Percentiles rank a stretch among this genome's conserved stretches.
phyloP scores from a whole-genome alignment of 1,284 basidiomycete species.

The Ganoderma meredithae region DNA sequence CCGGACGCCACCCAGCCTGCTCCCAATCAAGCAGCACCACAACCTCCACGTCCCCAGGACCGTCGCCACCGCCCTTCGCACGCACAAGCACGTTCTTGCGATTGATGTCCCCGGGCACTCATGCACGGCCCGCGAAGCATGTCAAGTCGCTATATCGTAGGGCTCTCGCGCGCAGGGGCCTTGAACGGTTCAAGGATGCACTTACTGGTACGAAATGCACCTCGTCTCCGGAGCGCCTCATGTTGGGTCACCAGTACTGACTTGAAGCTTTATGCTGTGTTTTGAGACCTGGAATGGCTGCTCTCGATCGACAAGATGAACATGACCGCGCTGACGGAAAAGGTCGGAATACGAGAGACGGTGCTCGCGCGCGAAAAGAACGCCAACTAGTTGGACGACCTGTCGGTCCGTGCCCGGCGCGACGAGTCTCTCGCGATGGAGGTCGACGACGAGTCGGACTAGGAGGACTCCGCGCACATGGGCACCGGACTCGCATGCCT shows the following conservation, averaged over 20 bases:
- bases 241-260: background rate
- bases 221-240: too few species aligned
- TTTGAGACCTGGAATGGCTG: conserved; percentile 49
- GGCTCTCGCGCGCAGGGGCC: conserved; percentile 50
- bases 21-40: too few species aligned
- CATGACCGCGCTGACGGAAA: conserved; percentile 41
- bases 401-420: background rate
- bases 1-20: too few species aligned
- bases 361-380: background rate
- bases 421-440: conserved; percentile 46
- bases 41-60: too few species aligned
- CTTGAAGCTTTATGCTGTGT: too few species aligned
- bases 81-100: too few species aligned
- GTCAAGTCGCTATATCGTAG: conserved; percentile 53
- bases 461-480: conserved; percentile 55
- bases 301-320: conserved; percentile 45
- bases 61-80: too few species aligned
- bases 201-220: conserved; percentile 42
- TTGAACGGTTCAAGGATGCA: conserved; percentile 45
- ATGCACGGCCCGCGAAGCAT: conserved; percentile 49
- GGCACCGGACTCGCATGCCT: conserved; percentile 60
- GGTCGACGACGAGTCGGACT: conserved; percentile 44
- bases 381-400: background rate
- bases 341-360: conserved; percentile 26
- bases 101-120: conserved; percentile 39